Evolutionary conservation across 2,329 filamentous ascomycete species (phyloP).

Genomic region (Plectosphaerella sp.): DNA sequence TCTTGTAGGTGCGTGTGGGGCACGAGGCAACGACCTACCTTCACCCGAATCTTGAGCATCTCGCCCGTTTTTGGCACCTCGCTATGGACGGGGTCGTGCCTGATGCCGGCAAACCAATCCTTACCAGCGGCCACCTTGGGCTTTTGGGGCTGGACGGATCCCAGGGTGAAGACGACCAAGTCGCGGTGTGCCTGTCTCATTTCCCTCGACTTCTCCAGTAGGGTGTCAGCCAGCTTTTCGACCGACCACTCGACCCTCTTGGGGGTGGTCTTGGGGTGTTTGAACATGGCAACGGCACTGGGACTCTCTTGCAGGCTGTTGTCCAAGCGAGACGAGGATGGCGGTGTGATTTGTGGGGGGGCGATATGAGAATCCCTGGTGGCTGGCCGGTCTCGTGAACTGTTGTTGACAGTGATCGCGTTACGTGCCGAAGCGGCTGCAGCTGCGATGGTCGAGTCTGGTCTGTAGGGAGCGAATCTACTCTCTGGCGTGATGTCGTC

Average conservation of each 20-base stretch:
- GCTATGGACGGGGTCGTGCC: constrained; percentile 23
- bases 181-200: constrained; percentile 41
- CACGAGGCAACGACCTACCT: constrained; percentile 29
- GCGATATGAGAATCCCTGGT: not conserved
- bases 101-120: constrained; percentile 45
- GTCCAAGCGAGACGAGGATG: constrained; percentile 6
- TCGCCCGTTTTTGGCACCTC: constrained; percentile 24
- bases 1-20: not conserved
- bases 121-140: constrained; percentile 34
- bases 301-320: constrained; percentile 19
- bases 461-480: too few relatives aligned
- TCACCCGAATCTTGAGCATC: constrained; percentile 46
- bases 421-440: too few relatives aligned
- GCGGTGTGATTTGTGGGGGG: constrained; percentile 9
- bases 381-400: not conserved
- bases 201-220: constrained; percentile 35
- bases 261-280: constrained; percentile 21
- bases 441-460: too few relatives aligned
- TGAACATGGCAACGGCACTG: constrained; percentile 9
- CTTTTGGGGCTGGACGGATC: constrained; percentile 32
- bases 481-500: too few relatives aligned
- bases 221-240: constrained; percentile 33
- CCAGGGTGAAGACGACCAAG: constrained; percentile 39
- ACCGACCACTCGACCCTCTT: constrained; percentile 35
- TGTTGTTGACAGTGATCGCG: too few relatives aligned